Evolutionary conservation across 2,329 filamentous ascomycete genomes (phyloP), one percentile per base, ranked within the genome.

Genomic region (Hortaea sp.): DNA sequence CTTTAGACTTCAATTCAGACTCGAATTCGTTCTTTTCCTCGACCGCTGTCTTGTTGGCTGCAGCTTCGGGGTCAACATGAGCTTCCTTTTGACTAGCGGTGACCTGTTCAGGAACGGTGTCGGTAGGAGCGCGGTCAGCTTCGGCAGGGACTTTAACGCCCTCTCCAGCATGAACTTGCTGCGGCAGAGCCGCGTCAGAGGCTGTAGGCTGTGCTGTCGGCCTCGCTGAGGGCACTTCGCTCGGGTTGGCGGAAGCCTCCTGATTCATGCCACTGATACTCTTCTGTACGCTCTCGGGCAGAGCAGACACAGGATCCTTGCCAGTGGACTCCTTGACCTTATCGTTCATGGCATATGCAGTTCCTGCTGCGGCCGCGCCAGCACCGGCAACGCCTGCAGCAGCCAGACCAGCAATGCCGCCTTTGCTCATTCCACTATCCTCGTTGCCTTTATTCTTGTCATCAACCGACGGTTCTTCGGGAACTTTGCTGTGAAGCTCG

Each of bases 11-110:
- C 6, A 94, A 72, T 68, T 94, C 84, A 28, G 77, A 66, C 69
- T 94, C 87, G 5, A 88, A 74, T 7, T 72, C 74, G 63, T 78
- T 79, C 77, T 92, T 92, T 57, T 89, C 85, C 51, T 76, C 69
- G 5, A 92, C 84, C 12, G 81, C 84, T 46, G 74, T 73, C 1
- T 78, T 70, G 64, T 81, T 83, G 46, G 77, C 76, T 32, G 84
- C 78, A 29, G 86, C 86, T 66, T 92, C 87, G 6, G 85, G 82
- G 49, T 70, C 72, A 58, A 74, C 64, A 38, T 56, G 54, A 2
- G 57, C 60, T 41, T 57, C 51, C 45, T 59, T 54, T 46, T 62
- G 60, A 30, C 57, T 60, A 7, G 52, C 54, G 12, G 51, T 50
- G 20, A 63, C 60, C 41, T 56, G 56, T 9, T 52, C 46, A 12